phyloP scores from a whole-genome alignment of 2,329 filamentous ascomycete genomes.

The Verticillium nubilum region DNA sequence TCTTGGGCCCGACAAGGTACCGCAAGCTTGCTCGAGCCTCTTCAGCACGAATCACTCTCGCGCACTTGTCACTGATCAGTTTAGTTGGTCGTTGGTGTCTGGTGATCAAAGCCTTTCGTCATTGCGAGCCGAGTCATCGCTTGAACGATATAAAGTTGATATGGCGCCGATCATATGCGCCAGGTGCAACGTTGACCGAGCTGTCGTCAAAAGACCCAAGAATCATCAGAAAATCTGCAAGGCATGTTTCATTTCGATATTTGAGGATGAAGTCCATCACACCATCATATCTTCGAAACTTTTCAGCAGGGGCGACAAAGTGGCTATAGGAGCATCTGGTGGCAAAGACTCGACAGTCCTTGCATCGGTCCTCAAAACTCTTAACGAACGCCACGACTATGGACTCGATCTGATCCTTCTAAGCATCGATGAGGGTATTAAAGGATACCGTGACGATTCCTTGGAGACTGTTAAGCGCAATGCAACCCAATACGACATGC shows the following conservation, averaged over 20 bases:
- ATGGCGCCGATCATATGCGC: constrained; percentile 79
- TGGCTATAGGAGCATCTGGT: constrained; percentile 93
- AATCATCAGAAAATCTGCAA: constrained; percentile 93
- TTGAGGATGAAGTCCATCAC: constrained; percentile 90
- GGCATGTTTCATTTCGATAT: constrained; percentile 77
- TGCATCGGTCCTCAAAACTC: constrained; percentile 86
- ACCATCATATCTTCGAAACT: constrained; percentile 80
- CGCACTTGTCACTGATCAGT: no score
- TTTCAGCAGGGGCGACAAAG: constrained; percentile 75
- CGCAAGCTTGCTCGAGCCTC: no score
- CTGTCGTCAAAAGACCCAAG: constrained; percentile 89
- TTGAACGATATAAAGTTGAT: constrained; percentile 3
- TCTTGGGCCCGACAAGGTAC: no score
- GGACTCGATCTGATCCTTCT: constrained; percentile 80
- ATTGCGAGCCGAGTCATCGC: not conserved
- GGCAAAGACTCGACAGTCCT: constrained; percentile 97
- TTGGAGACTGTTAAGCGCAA: constrained; percentile 96
- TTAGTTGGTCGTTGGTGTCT: no score
- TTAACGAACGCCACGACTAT: constrained; percentile 87
- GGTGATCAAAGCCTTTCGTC: no score
- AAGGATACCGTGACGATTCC: constrained; percentile 92
- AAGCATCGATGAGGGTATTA: constrained; percentile 95
- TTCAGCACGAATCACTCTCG: no score
- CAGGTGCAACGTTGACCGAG: constrained; percentile 69
- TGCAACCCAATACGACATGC: constrained; percentile 84